Percentiles rank a stretch among this genome's conserved stretches.
Conservation (phyloP, 2,329 filamentous ascomycete genomes). For the Didymella lethalis region DNA sequence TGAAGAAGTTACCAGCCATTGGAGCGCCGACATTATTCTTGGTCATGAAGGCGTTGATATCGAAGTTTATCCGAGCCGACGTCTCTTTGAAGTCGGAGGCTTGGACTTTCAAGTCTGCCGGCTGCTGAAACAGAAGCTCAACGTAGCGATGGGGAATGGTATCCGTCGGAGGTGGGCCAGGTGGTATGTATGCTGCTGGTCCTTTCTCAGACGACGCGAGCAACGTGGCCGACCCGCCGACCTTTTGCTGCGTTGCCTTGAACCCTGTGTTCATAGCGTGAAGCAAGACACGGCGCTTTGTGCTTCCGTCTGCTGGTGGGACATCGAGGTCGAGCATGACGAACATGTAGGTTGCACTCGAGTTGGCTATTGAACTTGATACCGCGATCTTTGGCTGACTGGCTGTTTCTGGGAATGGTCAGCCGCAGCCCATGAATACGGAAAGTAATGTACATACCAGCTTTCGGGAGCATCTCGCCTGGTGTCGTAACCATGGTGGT, state of each 20-base stretch:
- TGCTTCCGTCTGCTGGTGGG: conserved; percentile 33
- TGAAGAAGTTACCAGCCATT: conserved; percentile 48
- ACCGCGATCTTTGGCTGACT: conserved; percentile 42
- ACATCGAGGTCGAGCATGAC: conserved; percentile 50
- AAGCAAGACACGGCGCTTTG: conserved; percentile 41
- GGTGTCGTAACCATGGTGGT: conserved; percentile 39
- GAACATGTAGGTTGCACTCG: conserved; percentile 42
- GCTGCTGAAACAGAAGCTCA: conserved; percentile 46
- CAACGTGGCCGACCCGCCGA: conserved; percentile 31
- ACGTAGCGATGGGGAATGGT: conserved; percentile 48
- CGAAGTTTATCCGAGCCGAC: conserved; percentile 38
- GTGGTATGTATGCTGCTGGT: conserved; percentile 44
- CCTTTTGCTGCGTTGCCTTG: conserved; percentile 42
- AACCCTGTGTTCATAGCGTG: conserved; percentile 47
- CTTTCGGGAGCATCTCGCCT: conserved; percentile 41
- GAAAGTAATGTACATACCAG: conserved; percentile 26
- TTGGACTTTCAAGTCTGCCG: conserved; percentile 32
- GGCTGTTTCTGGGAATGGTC: conserved; percentile 33
- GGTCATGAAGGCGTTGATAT: conserved; percentile 40
- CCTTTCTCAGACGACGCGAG: conserved; percentile 41
- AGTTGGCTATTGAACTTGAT: conserved; percentile 24
- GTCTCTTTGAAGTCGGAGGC: conserved; percentile 34
- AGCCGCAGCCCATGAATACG: conserved; percentile 1
- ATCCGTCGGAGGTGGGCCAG: conserved; percentile 45
- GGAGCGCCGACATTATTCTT: conserved; percentile 36